A percentile compares a stretch with the other conserved stretches of the same genome.
These are phyloP conservation scores for Misopates orontium DNA, from an alignment of 257 asterid species.

Conservation along the genomic window DNA sequence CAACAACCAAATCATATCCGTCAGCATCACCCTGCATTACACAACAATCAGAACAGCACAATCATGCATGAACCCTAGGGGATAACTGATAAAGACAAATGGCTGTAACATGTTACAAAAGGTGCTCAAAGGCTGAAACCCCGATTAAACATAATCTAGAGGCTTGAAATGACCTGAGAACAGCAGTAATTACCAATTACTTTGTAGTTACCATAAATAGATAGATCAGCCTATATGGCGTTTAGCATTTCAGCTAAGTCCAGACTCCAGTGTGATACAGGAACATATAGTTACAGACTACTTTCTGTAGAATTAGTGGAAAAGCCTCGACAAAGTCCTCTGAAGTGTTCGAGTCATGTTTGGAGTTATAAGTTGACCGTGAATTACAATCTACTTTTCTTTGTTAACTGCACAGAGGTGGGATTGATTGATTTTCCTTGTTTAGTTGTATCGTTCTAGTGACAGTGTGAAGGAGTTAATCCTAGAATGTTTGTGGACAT, in stretches of 20 bases:
- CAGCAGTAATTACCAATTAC: conserved; percentile 1
- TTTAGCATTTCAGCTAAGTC: background rate
- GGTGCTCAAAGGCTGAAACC: conserved; percentile 7
- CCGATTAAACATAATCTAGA: background rate
- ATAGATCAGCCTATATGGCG: background rate
- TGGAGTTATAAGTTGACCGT: background rate
- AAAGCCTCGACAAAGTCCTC: background rate
- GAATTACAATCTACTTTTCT: background rate
- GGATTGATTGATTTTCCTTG: background rate
- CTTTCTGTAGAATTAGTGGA: background rate
- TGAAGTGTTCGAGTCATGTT: background rate
- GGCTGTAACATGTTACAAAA: background rate
- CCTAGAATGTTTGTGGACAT: background rate
- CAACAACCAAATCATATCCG: conserved; percentile 96
- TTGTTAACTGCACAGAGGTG: background rate
- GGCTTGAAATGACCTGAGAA: conserved; percentile 5
- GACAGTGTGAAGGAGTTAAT: background rate
- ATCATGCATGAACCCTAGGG: conserved; percentile 12
- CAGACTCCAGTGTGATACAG: background rate
- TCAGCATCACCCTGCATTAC: conserved; percentile 95
- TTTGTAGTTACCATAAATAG: background rate
- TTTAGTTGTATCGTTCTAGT: background rate
- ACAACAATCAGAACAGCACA: conserved; percentile 23
- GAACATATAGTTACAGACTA: background rate
- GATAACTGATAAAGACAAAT: conserved; percentile 3